Evolutionary conservation across 2,329 filamentous ascomycete species (phyloP).

Genomic region (Fusarium coffeatum): DNA sequence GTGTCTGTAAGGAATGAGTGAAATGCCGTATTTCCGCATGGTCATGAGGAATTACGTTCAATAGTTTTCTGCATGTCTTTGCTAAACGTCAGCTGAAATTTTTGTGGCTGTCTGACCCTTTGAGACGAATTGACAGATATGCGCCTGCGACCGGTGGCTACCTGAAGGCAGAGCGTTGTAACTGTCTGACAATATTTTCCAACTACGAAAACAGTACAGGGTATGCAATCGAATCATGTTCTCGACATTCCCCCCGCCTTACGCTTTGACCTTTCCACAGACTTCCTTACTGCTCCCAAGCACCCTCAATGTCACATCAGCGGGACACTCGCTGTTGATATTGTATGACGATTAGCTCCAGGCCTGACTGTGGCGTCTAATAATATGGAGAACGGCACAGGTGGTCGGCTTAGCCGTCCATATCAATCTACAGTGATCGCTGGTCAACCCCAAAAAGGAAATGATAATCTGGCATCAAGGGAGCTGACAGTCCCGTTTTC

Average conservation of each 20-base stretch:
- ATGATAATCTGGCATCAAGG: not conserved
- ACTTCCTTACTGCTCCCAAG: too few relatives aligned
- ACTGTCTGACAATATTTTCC: not conserved
- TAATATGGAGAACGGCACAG: not conserved
- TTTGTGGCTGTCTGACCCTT: not conserved
- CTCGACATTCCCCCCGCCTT: not conserved
- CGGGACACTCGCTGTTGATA: not conserved
- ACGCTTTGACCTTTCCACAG: not conserved
- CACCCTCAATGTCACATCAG: too few relatives aligned
- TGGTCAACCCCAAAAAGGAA: not conserved
- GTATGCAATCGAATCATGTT: not conserved
- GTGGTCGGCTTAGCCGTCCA: accelerated
- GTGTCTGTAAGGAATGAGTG: too few relatives aligned
- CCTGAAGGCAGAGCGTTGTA: not conserved
- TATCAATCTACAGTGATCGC: accelerated
- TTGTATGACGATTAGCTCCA: not conserved
- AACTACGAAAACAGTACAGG: not conserved
- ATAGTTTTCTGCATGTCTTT: not conserved
- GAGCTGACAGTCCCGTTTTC: not conserved
- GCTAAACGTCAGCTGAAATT: not conserved
- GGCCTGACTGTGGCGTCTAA: not conserved
- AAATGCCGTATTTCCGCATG: not conserved
- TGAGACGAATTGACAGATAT: not conserved
- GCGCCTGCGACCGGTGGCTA: not conserved
- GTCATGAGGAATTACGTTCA: not conserved